Evolutionary conservation across 345 rosid species (phyloP), one percentile per base, ranked within the genome.

Genomic region (Brassica juncea): DNA sequence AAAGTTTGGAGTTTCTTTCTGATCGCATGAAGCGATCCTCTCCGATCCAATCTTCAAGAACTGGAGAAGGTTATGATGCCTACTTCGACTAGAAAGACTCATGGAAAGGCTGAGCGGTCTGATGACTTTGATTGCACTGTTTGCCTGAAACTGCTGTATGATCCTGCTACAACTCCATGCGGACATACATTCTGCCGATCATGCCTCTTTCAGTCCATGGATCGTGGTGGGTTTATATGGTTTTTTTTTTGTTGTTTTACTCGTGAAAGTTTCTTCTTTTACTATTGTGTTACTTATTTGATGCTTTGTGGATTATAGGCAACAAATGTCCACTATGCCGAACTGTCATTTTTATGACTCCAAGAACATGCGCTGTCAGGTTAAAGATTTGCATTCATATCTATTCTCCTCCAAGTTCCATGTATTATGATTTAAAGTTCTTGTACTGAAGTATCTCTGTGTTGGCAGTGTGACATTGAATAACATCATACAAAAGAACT

Each of bases 121-220:
- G 98, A 92, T 86, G 99, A 91, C 44, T 95, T 91, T 82, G 97
- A 90, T 77, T 95, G 98, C 86, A 93, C 94, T 2, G 87, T 95
- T 59, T 95, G 99, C 78, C 83, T 92, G 85, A 95, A 95, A 84
- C 85, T 95, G 86, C 81, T 95, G 47, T 90, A 84, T 81, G 93
- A 93, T 47, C 99, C 99, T 76, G 78, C 89, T 71, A 95, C 99
- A 2, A 91, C 98, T 72, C 90, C 99, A 3, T 95, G 99, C 62
- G 99, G 99, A 68, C 99, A 95, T 87, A 89, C 98, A 42, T 95
- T 92, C 85, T 95, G 99, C 84, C 90, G 91, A 27, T 83, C 91
- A 52, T 95, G 98, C 82, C 87, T 93, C 61, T 87, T 91, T 76
- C 99, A 93, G 85, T 86, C 98, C 25, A 93, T 91, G 98, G 99